Evolutionary conservation across 495 filamentous ascomycete species (phyloP).

Genomic region (Hypoxylon rickii): DNA sequence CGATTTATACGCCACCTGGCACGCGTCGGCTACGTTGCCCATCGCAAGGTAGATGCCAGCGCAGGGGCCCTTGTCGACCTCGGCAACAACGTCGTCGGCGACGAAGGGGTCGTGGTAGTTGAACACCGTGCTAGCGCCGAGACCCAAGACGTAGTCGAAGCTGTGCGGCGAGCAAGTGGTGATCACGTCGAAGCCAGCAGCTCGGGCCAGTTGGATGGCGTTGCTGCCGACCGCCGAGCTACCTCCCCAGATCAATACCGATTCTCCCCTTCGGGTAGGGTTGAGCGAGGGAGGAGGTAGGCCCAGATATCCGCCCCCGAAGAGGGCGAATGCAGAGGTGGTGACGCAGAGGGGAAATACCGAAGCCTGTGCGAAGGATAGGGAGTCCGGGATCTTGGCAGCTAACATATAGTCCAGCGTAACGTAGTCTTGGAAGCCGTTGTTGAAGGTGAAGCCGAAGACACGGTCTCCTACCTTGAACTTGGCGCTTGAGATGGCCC

Average conservation of each 20-base stretch:
- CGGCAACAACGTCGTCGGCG: slow-evolving; percentile 33
- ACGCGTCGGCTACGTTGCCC: slow-evolving; percentile 13
- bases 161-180: slow-evolving; percentile 57
- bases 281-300: slow-evolving; percentile 11
- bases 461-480: slow-evolving; percentile 16
- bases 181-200: slow-evolving; percentile 61
- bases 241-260: slow-evolving; percentile 63
- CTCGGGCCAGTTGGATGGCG: slow-evolving; percentile 63
- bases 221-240: slow-evolving; percentile 61
- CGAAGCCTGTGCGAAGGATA: slow-evolving; percentile 6
- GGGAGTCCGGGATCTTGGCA: slow-evolving; percentile 12
- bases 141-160: slow-evolving; percentile 52
- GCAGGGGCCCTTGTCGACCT: slow-evolving; percentile 31
- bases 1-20: slow-evolving; percentile 24
- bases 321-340: slow-evolving; percentile 8
- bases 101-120: slow-evolving; percentile 48
- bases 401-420: slow-evolving; percentile 7
- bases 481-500: slow-evolving; percentile 1
- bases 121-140: slow-evolving; percentile 59
- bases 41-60: slow-evolving; percentile 24
- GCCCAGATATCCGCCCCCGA: slow-evolving; percentile 8
- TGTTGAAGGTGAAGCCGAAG: slow-evolving; percentile 19
- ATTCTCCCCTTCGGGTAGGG: slow-evolving; percentile 1
- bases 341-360: slow-evolving; percentile 20
- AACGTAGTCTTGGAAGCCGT: slow-evolving; percentile 20